phyloP scores from a whole-genome alignment of 2,329 filamentous ascomycete species.

The Trichoderma polysporum region DNA sequence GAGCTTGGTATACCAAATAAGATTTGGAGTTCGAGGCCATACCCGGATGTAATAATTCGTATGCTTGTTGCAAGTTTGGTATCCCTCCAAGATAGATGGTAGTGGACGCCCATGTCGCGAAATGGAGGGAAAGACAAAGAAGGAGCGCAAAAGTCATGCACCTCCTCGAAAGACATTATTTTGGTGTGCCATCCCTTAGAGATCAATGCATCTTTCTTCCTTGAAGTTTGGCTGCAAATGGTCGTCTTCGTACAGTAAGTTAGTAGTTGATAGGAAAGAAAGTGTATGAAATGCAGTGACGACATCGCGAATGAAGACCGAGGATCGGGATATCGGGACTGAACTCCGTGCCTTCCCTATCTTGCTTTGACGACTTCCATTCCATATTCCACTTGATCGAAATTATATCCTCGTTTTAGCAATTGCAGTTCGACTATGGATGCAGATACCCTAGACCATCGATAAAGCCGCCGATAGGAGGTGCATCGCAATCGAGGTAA shows the following conservation, averaged over 20 bases:
- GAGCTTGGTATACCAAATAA: not conserved
- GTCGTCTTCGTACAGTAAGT: not conserved
- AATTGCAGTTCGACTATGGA: not conserved
- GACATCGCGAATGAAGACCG: not conserved
- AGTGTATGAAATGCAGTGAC: not conserved
- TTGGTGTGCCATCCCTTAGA: too few species aligned
- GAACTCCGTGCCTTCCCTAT: not conserved
- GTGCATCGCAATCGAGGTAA: constrained; percentile 23
- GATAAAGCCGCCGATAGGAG: not conserved
- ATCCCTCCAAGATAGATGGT: not conserved
- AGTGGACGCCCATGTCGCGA: too few species aligned
- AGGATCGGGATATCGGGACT: not conserved
- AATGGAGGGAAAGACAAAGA: too few species aligned
- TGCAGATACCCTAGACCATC: not conserved
- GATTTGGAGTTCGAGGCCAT: not conserved
- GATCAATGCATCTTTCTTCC: too few species aligned
- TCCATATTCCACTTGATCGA: not conserved
- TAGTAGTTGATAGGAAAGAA: not conserved
- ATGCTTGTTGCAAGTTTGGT: not conserved
- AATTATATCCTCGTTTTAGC: not conserved
- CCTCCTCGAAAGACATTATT: not conserved
- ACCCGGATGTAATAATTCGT: not conserved
- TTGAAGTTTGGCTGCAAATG: not conserved
- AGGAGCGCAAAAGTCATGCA: not conserved
- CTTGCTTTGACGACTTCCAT: not conserved